Conservation (phyloP, 78 protist species). For the Planoprotostelium fungivorum region DNA sequence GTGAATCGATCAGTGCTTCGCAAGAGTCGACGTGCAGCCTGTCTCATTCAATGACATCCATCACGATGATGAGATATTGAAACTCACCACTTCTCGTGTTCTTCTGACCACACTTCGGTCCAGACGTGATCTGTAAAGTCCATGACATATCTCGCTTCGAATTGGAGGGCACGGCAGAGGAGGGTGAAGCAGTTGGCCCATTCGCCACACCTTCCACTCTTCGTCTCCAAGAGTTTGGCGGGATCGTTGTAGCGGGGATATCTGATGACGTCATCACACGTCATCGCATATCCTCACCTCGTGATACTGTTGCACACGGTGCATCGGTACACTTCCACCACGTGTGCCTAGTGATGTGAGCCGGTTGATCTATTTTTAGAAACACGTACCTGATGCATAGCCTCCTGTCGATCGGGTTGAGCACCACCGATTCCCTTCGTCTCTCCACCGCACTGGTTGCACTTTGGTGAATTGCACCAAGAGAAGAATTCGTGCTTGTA, state of each 20-base stretch:
- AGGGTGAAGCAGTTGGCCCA: conserved; percentile 84
- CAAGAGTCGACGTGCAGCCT: conserved; percentile 70
- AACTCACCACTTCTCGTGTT: conserved; percentile 56
- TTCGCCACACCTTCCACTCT: conserved; percentile 88
- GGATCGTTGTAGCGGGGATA: conserved; percentile 81
- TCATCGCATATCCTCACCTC: neutral
- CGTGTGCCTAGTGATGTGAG: conserved; percentile 35
- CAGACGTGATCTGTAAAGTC: conserved; percentile 94
- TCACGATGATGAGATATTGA: conserved; percentile 64
- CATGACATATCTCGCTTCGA: conserved; percentile 56
- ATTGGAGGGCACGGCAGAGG: conserved; percentile 62
- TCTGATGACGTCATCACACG: conserved; percentile 8
- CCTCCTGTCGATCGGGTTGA: neutral
- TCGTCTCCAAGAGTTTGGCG: conserved; percentile 58
- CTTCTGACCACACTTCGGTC: conserved; percentile 67
- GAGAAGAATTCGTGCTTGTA: conserved; percentile 64
- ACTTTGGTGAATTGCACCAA: conserved; percentile 73
- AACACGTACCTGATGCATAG: conserved; percentile 4
- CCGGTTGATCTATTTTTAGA: conserved; percentile 16
- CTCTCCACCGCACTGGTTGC: conserved; percentile 36
- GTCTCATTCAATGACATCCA: neutral
- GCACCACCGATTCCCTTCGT: neutral
- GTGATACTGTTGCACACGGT: conserved; percentile 16
- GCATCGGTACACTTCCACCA: conserved; percentile 75
- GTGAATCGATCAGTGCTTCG: conserved; percentile 54